Evolutionary conservation across 768 basidiomycete species (phyloP).

Genomic region (Cubamyces lactineus): DNA sequence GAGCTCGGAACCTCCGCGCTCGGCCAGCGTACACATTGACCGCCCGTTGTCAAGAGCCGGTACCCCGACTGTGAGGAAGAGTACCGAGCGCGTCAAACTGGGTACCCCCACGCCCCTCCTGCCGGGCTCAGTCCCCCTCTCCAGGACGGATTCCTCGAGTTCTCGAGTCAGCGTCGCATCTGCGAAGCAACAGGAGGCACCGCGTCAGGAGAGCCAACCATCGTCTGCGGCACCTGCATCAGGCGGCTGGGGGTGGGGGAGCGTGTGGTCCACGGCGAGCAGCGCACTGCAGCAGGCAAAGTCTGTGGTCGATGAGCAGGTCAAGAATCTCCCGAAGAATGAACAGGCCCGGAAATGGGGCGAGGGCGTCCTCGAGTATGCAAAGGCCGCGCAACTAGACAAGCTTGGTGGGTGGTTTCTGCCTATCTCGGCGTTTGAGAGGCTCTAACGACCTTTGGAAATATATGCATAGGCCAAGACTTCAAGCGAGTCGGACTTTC

Average conservation of each 20-base stretch:
- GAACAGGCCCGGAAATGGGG: constrained; percentile 90
- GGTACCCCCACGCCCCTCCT: constrained; percentile 47
- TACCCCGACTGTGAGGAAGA: constrained; percentile 74
- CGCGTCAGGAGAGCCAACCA: constrained; percentile 26
- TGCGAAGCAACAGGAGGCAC: constrained; percentile 13
- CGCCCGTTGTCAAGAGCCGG: constrained; percentile 65
- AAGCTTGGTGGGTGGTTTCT: constrained; percentile 67
- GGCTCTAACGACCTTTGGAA: constrained; percentile 11
- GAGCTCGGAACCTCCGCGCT: constrained; percentile 74
- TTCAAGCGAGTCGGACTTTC: constrained; percentile 87
- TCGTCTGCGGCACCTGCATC: constrained; percentile 13
- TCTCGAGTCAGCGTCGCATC: constrained; percentile 25
- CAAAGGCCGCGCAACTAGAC: constrained; percentile 85
- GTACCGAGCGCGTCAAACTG: constrained; percentile 74
- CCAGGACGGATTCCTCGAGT: constrained; percentile 30
- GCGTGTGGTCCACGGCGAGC: constrained; percentile 87
- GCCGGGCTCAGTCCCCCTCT: constrained; percentile 39
- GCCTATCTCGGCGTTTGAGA: neutral
- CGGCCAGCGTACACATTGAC: constrained; percentile 58
- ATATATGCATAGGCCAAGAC: constrained; percentile 68
- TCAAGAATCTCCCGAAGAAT: constrained; percentile 83
- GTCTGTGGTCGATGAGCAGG: constrained; percentile 90
- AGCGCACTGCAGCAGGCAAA: constrained; percentile 86
- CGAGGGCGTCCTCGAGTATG: constrained; percentile 83
- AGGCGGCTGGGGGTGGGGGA: constrained; percentile 81